Conservation (phyloP, 352 stramenopile genomes). For the Pelagophyceae sp. region DNA sequence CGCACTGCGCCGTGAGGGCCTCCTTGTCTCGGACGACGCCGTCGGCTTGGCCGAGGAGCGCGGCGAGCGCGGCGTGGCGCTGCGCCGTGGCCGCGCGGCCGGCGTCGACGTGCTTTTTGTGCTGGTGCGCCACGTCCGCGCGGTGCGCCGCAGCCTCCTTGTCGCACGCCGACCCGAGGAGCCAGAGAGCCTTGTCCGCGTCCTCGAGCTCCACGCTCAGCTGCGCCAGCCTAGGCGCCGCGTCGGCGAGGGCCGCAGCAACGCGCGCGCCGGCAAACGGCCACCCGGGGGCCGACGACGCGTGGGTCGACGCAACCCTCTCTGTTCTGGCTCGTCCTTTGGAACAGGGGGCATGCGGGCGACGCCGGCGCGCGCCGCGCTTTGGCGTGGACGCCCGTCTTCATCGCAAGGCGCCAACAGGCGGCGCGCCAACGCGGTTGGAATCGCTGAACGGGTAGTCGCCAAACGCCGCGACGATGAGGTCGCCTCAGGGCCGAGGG, state of each 20-base stretch:
- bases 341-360: no score
- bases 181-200: not conserved
- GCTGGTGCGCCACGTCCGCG: not conserved
- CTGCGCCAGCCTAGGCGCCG: not conserved
- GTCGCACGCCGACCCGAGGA: not conserved
- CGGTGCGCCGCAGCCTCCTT: conserved; percentile 2
- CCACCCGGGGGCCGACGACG: no score
- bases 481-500: no score
- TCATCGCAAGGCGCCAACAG: no score
- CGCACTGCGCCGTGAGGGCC: not conserved
- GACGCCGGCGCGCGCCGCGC: not conserved
- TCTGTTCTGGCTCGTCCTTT: no score
- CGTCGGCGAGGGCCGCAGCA: no score
- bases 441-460: no score
- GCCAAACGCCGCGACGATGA: no score
- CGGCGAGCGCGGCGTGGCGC: not conserved
- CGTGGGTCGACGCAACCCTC: no score
- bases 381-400: not conserved
- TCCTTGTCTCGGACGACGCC: not conserved
- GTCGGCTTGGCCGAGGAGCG: not conserved
- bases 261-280: no score
- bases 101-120: not conserved
- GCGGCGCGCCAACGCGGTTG: no score
- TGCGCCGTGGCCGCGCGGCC: not conserved
- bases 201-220: not conserved